Evolutionary conservation across 768 basidiomycete species (phyloP), one percentile per base, ranked within the genome.

Genomic region (Suillus fuscotomentosus): DNA sequence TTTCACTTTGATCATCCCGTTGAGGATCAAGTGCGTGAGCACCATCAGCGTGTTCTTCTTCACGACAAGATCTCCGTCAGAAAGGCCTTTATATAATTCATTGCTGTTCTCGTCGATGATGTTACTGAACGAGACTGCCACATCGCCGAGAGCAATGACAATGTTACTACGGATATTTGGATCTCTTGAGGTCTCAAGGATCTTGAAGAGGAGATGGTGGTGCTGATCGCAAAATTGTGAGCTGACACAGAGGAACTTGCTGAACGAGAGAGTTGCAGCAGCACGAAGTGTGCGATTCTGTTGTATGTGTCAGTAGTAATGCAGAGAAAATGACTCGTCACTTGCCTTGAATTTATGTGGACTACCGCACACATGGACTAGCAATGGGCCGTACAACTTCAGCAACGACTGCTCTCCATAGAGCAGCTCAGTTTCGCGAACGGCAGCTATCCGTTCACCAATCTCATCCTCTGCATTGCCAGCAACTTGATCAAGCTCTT

Each of bases 41-140:
- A 99, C 97, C 97, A 99, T 99, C 53, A 99, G 84, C 42, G 97
- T 97, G 78, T 99, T 99, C 84, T 99, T 99, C 87, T 99, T 99
- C 67, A 99, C 97, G 47, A 90, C 86, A 11, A 94, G 77, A 69
- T 97, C 86, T 47, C 80, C 80, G 75, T 99, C 97, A 13, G 92
- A 90, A 42, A 99, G 85, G 2, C 97, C 97, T 72, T 90, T 91
- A 81, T 99, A 99, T 2, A 99, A 82, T 69, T 95, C 92, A 70
- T 95, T 91, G 78, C 91, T 94, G 80, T 97, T 97, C 81, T 99
- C 96, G 76, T 99, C 97, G 68, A 99, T 87, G 77, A 99, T 93
- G 66, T 80, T 95, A 75, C 94, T 95, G 83, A 99, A 99, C n/a
- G 92, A 97, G 17, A 99, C 95, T 0, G 97, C 97, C 43, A 99